Evolutionary conservation across 331 rosid species (phyloP), one percentile per base, ranked within the genome.

Genomic region (Arachis monticola): DNA sequence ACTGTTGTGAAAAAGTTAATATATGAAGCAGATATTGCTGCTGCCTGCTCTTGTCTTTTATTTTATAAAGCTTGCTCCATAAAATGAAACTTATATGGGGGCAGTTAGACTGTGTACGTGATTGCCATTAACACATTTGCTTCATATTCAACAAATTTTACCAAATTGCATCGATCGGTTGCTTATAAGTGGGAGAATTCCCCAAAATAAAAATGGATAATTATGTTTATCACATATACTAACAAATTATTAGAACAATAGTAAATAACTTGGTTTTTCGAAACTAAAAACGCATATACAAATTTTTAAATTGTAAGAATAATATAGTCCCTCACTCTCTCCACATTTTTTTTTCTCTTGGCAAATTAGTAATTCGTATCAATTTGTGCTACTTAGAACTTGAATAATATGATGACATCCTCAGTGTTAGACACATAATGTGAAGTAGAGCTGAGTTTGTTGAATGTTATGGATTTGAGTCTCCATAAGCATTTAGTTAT

Each of bases 81-180:
- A 32, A 32, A n/a, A 35, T 8, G 38, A 9, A 52, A 38, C 22
- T 44, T 41, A 40, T 10, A n/a, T n/a, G n/a, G 53, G 22, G 8
- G 31, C 35, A 38, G 5, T 53, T 52, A 56, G 32, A 66, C 8
- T n/a, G 72, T 55, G n/a, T n/a, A n/a, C n/a, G 67, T 42, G 52
- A n/a, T 42, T 76, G 48, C 6, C 80, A 42, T 47, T 57, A 44
- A 35, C 68, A 56, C 10, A n/a, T n/a, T 32, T 6, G 10, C 30
- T 57, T 10, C 46, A 52, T 41, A 22, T 53, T 64, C 27, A 22
- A 22, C 32, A n/a, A 38, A 27, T 8, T 40, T 11, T 41, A 5
- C 17, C n/a, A 47, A 61, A 60, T 6, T 0, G 17, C 31, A 3
- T 10, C 53, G 2, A 38, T n/a, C n/a, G n/a, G n/a, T 1, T 1